These are phyloP conservation scores for Craterostigma plantagineum DNA, from an alignment of 257 asterid genomes.

Conservation along the genomic window DNA sequence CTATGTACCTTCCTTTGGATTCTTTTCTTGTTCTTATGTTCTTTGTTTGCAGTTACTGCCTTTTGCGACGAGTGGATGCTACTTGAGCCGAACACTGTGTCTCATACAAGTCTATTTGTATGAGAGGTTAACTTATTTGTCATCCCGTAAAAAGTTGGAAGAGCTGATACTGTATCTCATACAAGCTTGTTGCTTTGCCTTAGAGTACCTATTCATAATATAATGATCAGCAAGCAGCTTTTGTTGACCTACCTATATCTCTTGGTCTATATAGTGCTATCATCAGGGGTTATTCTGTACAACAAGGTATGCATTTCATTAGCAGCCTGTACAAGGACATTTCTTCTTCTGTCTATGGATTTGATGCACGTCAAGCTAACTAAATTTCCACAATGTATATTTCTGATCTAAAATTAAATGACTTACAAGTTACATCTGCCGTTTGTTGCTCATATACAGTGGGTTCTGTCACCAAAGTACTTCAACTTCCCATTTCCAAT, in stretches of 20 bases:
- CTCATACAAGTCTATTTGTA: no score
- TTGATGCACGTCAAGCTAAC: no score
- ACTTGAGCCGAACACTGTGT: no score
- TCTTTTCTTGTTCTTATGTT: no score
- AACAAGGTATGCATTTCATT: conserved; percentile 50
- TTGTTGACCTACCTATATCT: conserved; percentile 72
- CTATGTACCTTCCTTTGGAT: no score
- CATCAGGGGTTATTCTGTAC: conserved; percentile 89
- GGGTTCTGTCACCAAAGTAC: conserved; percentile 84
- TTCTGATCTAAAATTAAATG: background rate
- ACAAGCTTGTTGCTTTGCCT: no score
- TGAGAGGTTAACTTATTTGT: no score
- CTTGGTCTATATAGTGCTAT: conserved; percentile 53
- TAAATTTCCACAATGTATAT: no score
- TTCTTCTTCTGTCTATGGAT: background rate
- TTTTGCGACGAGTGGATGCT: no score
- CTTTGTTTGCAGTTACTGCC: no score
- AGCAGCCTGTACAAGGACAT: conserved; percentile 1
- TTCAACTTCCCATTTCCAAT: conserved; percentile 73
- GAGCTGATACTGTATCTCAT: no score
- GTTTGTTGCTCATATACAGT: conserved; percentile 23
- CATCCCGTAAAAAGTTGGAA: no score
- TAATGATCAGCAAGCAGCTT: conserved; percentile 68
- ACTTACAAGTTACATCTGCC: background rate
- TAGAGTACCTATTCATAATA: conserved; percentile 17